A percentile compares a stretch with the other conserved stretches of the same genome.
These are phyloP conservation scores for Nidularia pulvinata DNA, from an alignment of 768 basidiomycete genomes.

Conservation along the genomic window DNA sequence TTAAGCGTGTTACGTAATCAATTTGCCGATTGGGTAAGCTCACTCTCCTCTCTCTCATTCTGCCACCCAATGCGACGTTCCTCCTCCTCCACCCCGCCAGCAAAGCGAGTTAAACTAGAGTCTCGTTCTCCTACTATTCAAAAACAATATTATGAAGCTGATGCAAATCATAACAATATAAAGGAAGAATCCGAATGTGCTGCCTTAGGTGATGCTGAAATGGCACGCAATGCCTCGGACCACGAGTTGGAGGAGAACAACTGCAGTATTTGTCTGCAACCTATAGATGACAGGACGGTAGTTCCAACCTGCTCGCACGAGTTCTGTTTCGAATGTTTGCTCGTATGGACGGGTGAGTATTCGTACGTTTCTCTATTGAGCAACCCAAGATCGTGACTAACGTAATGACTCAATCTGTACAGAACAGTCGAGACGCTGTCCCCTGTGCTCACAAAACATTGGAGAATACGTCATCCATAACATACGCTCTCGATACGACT, in stretches of 20 bases:
- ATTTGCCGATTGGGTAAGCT: no score
- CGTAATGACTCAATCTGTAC: not conserved
- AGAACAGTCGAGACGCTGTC: constrained; percentile 82
- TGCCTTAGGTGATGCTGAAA: no score
- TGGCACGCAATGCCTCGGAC: not conserved
- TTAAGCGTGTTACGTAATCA: no score
- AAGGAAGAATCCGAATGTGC: no score
- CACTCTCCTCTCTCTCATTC: no score
- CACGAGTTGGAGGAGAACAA: constrained; percentile 32
- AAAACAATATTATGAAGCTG: no score
- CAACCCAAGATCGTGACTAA: not conserved
- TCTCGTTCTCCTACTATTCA: no score
- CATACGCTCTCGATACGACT: constrained; percentile 78
- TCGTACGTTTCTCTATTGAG: not conserved
- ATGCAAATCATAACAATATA: no score
- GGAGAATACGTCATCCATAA: constrained; percentile 80
- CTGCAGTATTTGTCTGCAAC: constrained; percentile 88
- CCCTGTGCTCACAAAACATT: constrained; percentile 68
- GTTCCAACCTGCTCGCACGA: constrained; percentile 88
- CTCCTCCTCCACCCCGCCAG: no score
- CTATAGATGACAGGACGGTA: constrained; percentile 74
- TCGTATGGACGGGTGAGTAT: constrained; percentile 80
- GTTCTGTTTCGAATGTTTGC: constrained; percentile 91
- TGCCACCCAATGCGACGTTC: no score
- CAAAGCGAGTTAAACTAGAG: no score